Conservation (phyloP, 2,329 filamentous ascomycete genomes). For the Rhexocercosporidium sp. region DNA sequence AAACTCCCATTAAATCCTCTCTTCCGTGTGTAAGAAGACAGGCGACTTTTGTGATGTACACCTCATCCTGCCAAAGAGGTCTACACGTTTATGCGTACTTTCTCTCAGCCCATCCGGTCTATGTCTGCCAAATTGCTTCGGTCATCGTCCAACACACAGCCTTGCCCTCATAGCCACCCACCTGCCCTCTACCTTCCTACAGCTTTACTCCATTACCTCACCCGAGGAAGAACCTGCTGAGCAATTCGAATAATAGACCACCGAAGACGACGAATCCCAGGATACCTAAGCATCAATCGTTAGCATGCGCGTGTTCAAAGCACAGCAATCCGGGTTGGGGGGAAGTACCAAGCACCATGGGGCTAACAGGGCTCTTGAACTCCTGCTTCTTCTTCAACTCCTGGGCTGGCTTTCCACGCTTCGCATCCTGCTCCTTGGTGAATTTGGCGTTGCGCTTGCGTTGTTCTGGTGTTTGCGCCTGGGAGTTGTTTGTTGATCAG, state of each 20-base stretch:
- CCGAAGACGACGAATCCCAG: constrained; percentile 44
- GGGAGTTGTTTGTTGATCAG: constrained; percentile 21
- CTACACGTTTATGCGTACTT: neutral
- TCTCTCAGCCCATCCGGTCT: neutral
- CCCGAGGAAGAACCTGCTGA: constrained; percentile 43
- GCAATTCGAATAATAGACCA: constrained; percentile 45
- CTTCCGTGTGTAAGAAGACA: neutral
- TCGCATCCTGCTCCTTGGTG: constrained; percentile 72
- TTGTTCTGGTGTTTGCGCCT: constrained; percentile 87
- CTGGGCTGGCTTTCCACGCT: constrained; percentile 74
- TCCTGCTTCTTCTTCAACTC: constrained; percentile 64
- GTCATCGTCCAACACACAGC: neutral
- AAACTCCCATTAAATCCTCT: neutral
- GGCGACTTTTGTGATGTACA: constrained; percentile 21
- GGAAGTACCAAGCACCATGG: constrained; percentile 66
- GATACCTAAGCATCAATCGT: constrained; percentile 28
- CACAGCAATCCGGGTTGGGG: too few species aligned
- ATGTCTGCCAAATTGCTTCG: neutral
- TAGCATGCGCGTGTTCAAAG: constrained; percentile 7
- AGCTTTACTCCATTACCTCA: constrained; percentile 18
- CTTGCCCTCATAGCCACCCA: neutral
- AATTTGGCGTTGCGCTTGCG: constrained; percentile 82
- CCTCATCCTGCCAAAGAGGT: neutral
- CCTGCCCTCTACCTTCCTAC: neutral
- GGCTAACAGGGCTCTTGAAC: constrained; percentile 61